Base-by-base conservation (phyloP, 192 early-diverging fungal species). In the Spizellomyces sp. region DNA sequence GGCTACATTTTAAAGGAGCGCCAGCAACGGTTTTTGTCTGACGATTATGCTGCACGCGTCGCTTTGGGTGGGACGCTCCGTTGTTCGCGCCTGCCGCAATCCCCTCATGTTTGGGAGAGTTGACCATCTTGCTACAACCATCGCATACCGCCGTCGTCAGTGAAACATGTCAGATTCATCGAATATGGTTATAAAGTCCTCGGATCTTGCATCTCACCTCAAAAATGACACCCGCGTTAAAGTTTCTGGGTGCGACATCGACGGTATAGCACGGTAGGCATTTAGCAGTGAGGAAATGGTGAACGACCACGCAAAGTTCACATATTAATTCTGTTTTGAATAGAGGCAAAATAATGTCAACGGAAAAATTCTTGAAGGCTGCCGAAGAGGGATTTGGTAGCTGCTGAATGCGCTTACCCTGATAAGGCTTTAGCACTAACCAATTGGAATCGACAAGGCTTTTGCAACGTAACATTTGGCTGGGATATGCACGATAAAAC, bases 401-500 rank as follows among this genome's bases (percentile, higher is more conserved):
- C 77, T 61, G 9, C 14, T 19, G 17, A 19, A 17, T 12, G 15
- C 0, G 22, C 14, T 79, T 17, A 43, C 45, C 76, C 36, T 15
- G 17, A 36, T 77, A 4, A 60, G 48, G n/a, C 41, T 47, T 21
- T 36, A 22, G 10, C 12, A 42, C 46, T 41, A 42, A 27, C 9
- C 57, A 15, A 8, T 10, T 70, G 10, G 21, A 4, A 8, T 45
- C 46, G 9, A 42, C 5, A 63, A 90, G 89, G 89, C 2, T 92
- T 94, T 67, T 92, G 91, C 70, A 89, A 83, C 14, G 88, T 92
- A n/a, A 79, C 91, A 41, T 92, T 89, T 75, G 85, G 86, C 8
- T 94, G 92, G 91, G 92, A 94, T 69, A 85, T 90, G 74, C 90
- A 90, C 65, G 92, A 94, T 75, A 75, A 82, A 58, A 65, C 80